Conservation (phyloP, 2,329 filamentous ascomycete species). For the Colletotrichum tropicicola region DNA sequence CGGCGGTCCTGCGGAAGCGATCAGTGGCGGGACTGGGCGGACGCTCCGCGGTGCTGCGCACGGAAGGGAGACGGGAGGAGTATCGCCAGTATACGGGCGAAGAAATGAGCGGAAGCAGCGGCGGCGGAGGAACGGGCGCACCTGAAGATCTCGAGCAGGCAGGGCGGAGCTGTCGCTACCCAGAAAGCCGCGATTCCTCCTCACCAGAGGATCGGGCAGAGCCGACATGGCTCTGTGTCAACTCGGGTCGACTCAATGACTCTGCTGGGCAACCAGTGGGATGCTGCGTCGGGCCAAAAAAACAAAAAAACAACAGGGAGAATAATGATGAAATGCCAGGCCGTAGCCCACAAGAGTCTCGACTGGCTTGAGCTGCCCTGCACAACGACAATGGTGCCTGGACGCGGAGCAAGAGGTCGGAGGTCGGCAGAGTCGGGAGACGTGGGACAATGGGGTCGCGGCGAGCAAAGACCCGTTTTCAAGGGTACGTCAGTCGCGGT, state of each 20-base stretch:
- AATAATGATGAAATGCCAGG: too few species aligned
- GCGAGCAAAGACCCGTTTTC: too few species aligned
- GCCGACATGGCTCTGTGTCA: conserved; percentile 39
- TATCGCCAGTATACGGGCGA: neutral
- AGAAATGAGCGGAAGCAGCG: neutral
- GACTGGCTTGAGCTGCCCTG: too few species aligned
- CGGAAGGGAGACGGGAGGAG: neutral
- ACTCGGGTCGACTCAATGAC: neutral
- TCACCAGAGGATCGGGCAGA: conserved; percentile 38
- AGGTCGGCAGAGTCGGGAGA: too few species aligned
- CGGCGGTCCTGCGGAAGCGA: conserved; percentile 52
- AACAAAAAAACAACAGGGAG: too few species aligned
- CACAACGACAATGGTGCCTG: too few species aligned
- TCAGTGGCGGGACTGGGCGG: neutral
- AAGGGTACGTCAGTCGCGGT: too few species aligned
- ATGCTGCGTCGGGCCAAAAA: too few species aligned
- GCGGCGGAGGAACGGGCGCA: conserved; percentile 37
- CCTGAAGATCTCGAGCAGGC: conserved; percentile 57
- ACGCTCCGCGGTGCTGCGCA: neutral
- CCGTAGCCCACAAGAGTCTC: too few species aligned
- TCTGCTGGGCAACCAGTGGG: too few species aligned
- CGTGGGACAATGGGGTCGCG: too few species aligned
- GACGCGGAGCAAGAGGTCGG: too few species aligned
- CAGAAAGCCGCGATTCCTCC: conserved; percentile 58
- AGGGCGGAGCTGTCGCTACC: conserved; percentile 61